A percentile compares a stretch with the other conserved stretches of the same genome.
These are phyloP conservation scores for Fusarium multiceps DNA, from an alignment of 2,329 filamentous ascomycete genomes.

Conservation along the genomic window DNA sequence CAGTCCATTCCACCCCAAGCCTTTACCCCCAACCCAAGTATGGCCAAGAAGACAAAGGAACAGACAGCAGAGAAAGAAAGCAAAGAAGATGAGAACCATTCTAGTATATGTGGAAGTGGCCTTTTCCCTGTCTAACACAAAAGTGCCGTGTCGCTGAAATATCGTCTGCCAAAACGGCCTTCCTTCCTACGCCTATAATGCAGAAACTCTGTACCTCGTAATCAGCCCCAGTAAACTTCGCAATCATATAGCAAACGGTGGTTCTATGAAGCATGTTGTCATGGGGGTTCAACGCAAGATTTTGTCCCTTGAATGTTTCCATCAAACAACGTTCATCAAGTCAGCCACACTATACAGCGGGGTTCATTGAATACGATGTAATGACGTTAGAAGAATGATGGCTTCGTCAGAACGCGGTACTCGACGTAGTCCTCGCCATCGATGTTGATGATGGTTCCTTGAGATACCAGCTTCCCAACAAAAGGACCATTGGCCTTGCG, in stretches of 20 bases:
- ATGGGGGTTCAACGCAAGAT: neutral
- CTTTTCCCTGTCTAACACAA: conserved; percentile 22
- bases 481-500: conserved; percentile 70
- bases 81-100: conserved; percentile 23
- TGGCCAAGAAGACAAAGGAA: conserved; percentile 7
- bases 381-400: conserved; percentile 64
- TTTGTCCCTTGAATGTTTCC: neutral
- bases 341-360: neutral
- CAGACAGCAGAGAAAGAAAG: conserved; percentile 20
- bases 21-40: conserved; percentile 12
- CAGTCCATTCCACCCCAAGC: conserved; percentile 20
- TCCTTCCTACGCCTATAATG: conserved; percentile 15
- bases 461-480: conserved; percentile 70
- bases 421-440: conserved; percentile 76
- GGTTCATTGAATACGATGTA: neutral
- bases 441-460: conserved; percentile 71
- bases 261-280: neutral
- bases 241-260: neutral
- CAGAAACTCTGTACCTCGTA: neutral
- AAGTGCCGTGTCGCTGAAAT: conserved; percentile 17
- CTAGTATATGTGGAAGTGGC: conserved; percentile 23
- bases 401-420: conserved; percentile 73
- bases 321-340: neutral
- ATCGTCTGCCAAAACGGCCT: conserved; percentile 16
- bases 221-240: neutral